Evolutionary conservation across 768 basidiomycete genomes (phyloP).

Genomic region (Termitomyces heimii): DNA sequence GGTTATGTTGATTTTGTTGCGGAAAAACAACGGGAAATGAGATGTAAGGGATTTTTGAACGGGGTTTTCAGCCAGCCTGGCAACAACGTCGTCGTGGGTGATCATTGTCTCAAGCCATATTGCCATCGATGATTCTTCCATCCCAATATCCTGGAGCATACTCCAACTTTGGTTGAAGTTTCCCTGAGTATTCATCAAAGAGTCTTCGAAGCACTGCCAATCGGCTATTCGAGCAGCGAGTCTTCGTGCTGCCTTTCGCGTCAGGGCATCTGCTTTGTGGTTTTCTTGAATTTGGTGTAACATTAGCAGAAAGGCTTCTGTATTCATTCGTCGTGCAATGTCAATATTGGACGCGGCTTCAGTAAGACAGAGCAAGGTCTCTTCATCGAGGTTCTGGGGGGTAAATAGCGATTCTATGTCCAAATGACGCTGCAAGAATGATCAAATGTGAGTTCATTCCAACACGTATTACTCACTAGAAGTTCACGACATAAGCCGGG

Average conservation of each 20-base stretch:
- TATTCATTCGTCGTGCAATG: slow-evolving; percentile 48
- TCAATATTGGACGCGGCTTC: slow-evolving; percentile 63
- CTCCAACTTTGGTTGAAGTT: slow-evolving; percentile 43
- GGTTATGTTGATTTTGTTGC: slow-evolving; percentile 19
- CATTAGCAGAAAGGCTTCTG: slow-evolving; percentile 34
- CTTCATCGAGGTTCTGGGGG: slow-evolving; percentile 43
- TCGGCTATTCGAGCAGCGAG: slow-evolving; percentile 45
- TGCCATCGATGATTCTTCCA: slow-evolving; percentile 63
- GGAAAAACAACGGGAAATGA: slow-evolving; percentile 35
- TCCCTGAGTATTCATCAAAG: slow-evolving; percentile 46
- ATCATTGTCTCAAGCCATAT: slow-evolving; percentile 71
- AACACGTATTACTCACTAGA: slow-evolving; percentile 25
- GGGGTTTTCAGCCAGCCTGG: slow-evolving; percentile 37
- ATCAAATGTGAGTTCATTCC: neutral
- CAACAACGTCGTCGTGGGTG: slow-evolving; percentile 45
- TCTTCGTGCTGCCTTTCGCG: slow-evolving; percentile 39
- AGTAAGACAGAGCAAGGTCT: slow-evolving; percentile 48
- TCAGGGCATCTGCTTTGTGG: slow-evolving; percentile 30
- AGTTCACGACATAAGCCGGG: slow-evolving; percentile 47
- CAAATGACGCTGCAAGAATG: slow-evolving; percentile 42
- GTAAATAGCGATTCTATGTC: slow-evolving; percentile 53
- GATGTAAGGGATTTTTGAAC: slow-evolving; percentile 24
- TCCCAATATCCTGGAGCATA: slow-evolving; percentile 55
- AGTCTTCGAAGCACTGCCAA: slow-evolving; percentile 59
- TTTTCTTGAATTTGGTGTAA: slow-evolving; percentile 32